Evolutionary conservation across 208 protist genomes (phyloP), one percentile per base, ranked within the genome.

Genomic region (Crithidia brevicula): DNA sequence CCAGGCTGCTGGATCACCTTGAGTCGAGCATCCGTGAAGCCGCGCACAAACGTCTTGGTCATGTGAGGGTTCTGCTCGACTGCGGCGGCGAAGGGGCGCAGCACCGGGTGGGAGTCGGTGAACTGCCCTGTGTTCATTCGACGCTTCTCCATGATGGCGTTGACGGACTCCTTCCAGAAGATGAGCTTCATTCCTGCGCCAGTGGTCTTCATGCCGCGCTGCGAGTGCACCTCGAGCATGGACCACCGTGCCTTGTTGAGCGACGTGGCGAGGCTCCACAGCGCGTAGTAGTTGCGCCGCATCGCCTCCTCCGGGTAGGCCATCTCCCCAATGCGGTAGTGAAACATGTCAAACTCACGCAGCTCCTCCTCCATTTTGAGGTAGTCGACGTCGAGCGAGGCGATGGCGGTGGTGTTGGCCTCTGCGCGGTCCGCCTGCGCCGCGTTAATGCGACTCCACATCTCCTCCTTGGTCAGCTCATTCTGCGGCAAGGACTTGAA

Each of bases 131-230:
- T 20, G n/a, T 70, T 71, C 85, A 89, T 93, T 45, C 75, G 53
- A 9, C 83, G 59, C 61, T 85, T 81, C 45, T 93, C 86, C 61
- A 94, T 79, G 40, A 94, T 91, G 51, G 78, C 73, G 28, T 45
- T 33, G 20, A 78, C 51, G 6, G 88, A 79, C 59, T 96, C 91
- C 65, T 93, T 94, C 89, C 91, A 96, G 68, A 92, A 96, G 46
- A 96, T 79, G 8, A 92, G 70, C 76, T 94, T 94, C 85, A 96
- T 94, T 30, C 87, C 83, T n/a, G 88, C 91, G n/a, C 91, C 91
- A 30, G 91, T 96, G 33, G 83, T 92, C 67, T 93, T 96, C 60
- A 93, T 78, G 40, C 88, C 88, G 20, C 85, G 83, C 78, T 96
- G 87, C 36, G 86, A 82, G 60, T 93, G 83, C 42, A 94, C 88